Base-by-base conservation (phyloP, 768 basidiomycete species). In the Mycena crocata region DNA sequence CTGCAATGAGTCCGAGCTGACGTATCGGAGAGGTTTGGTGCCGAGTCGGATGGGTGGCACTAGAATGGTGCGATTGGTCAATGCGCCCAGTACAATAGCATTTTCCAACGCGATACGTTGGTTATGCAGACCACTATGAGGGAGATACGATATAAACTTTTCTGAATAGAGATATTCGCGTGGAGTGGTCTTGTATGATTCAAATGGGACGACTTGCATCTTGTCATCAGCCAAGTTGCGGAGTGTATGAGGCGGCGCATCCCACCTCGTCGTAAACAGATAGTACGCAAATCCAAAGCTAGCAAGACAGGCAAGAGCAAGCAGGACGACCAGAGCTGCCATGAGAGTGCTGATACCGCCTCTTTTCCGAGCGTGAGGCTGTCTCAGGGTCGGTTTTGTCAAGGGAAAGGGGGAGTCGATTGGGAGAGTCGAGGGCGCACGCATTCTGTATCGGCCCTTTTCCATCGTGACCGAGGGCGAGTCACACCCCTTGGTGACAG, bases 101-200 rank as follows among this genome's bases (percentile, higher is more conserved):
- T 95, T 95, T 79, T 95, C 92, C 66, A 95, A 85, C 21, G 92
- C 90, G 69, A 95, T 93, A 35, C 93, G 89, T 78, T 95, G 93
- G 76, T 93, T 95, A 77, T 95, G 92, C 69, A 93, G 91, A 4
- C 93, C 92, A 67, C 91, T 93, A 75, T 95, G 93, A 15, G 93
- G 93, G 23, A 95, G 82, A 75, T 93, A 95, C 23, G 92, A 83
- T 23, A 95, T 77, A 75, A 85, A 95, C 57, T 75, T 80, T 58
- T 63, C 66, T 14, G 66, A 49, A 37, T 56, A 31, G 30, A 13
- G 42, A 49, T 55, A 58, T 54, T 63, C n/a, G 32, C 55, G 66
- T 19, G 56, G 32, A 21, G 46, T 21, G 8, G 3, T 13, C 26
- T 57, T 19, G 64, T 60, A 57, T 52, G 60, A 55, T 44, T 80